Base-by-base conservation (phyloP, 169 alveolate genomes). In the Eimeria acervulina region DNA sequence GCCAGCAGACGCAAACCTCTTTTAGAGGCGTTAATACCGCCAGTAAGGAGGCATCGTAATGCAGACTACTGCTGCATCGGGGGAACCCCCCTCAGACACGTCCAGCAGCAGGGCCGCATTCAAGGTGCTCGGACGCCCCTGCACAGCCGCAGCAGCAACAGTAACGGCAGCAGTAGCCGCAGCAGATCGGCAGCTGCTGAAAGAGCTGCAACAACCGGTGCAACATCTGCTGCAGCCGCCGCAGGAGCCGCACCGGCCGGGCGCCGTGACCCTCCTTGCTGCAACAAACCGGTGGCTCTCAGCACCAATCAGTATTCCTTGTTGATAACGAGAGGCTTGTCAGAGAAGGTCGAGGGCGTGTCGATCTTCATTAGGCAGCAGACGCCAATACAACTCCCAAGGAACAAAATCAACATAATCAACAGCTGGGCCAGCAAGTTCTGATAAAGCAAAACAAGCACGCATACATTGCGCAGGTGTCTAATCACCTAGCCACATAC, bases 281-380 rank as follows among this genome's bases (percentile, higher is more conserved):
- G 85, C 61, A 21, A 26, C 85, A 36, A 23, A 63, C 74, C 28
- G 85, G 19, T 36, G 21, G 85, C 85, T 23, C 31, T 26, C 31
- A 74, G 51, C 51, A 85, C 81, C 55, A 42, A 31, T 63, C 26
- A 93, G 76, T 93, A 93, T n/a, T 93, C 96, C 61, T 93, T 93
- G 63, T 93, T 93, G 85, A 93, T 93, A 31, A 59, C 93, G 26
- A 93, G 96, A 6, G 96, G 70, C 52, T 87, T 78, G 59, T 93
- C 87, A 26, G 96, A 93, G 96, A 78, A 93, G 78, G 72, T 63
- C 55, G 66, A 55, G 44, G 96, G 96, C 13, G 89, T 87, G 96
- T 93, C 93, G 28, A 93, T 81, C 44, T 81, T 81, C 26, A 78
- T n/a, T 31, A 93, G 93, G 55, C 96, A 93, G 88, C 91, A 78